These are phyloP conservation scores for Starmera dryadoides DNA, from an alignment of 805 yeast species.

Conservation along the genomic window DNA sequence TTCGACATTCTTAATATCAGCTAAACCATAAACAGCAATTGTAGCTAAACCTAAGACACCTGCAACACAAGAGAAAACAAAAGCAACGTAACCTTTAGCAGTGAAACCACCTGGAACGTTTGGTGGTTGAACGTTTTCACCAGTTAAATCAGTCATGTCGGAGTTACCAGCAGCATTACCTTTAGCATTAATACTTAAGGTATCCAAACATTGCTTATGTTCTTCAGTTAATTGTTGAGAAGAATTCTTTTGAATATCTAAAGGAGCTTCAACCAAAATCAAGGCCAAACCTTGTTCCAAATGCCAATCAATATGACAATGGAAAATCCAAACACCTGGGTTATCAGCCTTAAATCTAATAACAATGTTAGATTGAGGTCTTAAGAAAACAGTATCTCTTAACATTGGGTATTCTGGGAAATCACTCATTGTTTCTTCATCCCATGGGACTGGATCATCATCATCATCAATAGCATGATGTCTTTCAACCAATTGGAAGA, in stretches of 20 bases:
- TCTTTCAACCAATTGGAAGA: conserved; percentile 76
- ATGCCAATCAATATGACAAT: conserved; percentile 99
- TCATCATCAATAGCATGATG: conserved; percentile 51
- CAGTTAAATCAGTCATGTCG: conserved; percentile 59
- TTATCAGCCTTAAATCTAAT: conserved; percentile 86
- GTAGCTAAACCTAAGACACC: conserved; percentile 77
- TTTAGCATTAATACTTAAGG: conserved; percentile 38
- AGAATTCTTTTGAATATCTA: conserved; percentile 45
- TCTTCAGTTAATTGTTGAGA: conserved; percentile 54
- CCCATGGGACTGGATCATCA: conserved; percentile 49
- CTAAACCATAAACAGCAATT: conserved; percentile 78
- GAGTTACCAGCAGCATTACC: conserved; percentile 93
- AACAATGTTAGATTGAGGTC: conserved; percentile 80
- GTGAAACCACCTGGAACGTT: conserved; percentile 86
- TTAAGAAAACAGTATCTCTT: conserved; percentile 76
- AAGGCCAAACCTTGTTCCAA: conserved; percentile 89
- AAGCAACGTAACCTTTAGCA: conserved; percentile 88
- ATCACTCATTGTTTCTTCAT: conserved; percentile 38
- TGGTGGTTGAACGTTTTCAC: conserved; percentile 63
- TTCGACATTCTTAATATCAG: conserved; percentile 70
- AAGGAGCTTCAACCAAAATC: conserved; percentile 78
- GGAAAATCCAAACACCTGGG: conserved; percentile 99
- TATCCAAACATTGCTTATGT: conserved; percentile 54
- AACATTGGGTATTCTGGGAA: conserved; percentile 74
- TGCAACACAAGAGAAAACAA: conserved; percentile 82